Evolutionary conservation across 163 green algal species (phyloP).

Genomic region (Scenedesmus sp.): DNA sequence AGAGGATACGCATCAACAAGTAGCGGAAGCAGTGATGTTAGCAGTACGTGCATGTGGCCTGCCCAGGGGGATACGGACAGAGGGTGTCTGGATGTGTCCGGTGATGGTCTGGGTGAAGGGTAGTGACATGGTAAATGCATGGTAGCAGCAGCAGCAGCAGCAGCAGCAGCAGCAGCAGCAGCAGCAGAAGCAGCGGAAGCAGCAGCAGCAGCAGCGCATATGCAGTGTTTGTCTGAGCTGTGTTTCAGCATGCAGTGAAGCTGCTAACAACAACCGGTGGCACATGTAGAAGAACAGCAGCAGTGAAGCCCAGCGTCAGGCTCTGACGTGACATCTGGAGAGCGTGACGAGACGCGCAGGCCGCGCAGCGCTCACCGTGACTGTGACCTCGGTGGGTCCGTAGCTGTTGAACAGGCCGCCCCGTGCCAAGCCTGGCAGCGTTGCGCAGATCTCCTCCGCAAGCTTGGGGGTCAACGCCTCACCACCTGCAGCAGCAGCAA

Average conservation of each 20-base stretch:
- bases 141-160: background rate
- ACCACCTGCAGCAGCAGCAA: background rate
- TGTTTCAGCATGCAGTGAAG: background rate
- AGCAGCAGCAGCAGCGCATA: background rate
- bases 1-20: no score
- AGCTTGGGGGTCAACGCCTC: background rate
- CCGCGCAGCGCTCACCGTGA: background rate
- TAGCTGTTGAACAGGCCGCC: conserved; percentile 14
- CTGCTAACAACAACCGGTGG: background rate
- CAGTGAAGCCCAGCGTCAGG: no score
- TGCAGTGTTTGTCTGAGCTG: background rate
- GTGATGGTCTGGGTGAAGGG: background rate
- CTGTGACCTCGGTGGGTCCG: background rate
- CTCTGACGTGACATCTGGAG: no score
- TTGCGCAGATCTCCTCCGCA: background rate
- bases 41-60: no score
- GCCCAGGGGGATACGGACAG: conserved; percentile 1
- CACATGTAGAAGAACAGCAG: no score
- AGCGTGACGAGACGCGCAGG: no score
- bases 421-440: background rate
- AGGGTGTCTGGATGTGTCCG: background rate
- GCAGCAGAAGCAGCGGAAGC: background rate
- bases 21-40: no score
- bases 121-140: no score
- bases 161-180: conserved; percentile 3